Conservation (phyloP, 2,329 filamentous ascomycete species). For the Mariannaea elegans region DNA sequence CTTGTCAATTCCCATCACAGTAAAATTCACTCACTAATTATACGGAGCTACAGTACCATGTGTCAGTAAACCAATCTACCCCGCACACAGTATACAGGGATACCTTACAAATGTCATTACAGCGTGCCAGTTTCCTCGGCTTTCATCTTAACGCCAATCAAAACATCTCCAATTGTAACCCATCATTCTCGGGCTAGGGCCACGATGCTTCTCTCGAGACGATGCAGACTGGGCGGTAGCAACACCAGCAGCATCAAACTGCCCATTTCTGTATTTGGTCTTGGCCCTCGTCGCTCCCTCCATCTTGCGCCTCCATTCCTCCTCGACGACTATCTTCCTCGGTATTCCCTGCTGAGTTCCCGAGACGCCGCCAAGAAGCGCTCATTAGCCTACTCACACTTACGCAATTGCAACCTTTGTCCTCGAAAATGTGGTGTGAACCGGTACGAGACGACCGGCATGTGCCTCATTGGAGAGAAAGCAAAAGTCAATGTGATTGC, state of each 20-base stretch:
- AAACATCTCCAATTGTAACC: neutral
- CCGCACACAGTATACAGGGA: no score
- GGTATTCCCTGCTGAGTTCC: slow-evolving; percentile 74
- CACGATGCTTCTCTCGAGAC: slow-evolving; percentile 24
- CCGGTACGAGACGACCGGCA: slow-evolving; percentile 79
- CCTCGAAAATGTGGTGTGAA: slow-evolving; percentile 81
- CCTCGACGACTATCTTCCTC: slow-evolving; percentile 77
- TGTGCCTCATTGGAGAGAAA: slow-evolving; percentile 79
- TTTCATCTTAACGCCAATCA: slow-evolving; percentile 36
- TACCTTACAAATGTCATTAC: slow-evolving; percentile 5
- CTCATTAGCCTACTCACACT: slow-evolving; percentile 76
- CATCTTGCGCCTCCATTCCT: slow-evolving; percentile 73
- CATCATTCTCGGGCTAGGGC: neutral
- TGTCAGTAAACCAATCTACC: no score
- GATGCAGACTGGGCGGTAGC: slow-evolving; percentile 3
- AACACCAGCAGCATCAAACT: neutral
- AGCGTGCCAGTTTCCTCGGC: neutral
- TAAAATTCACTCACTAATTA: no score
- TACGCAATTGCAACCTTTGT: slow-evolving; percentile 83
- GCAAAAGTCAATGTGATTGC: slow-evolving; percentile 86
- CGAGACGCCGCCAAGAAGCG: slow-evolving; percentile 77
- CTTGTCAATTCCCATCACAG: no score
- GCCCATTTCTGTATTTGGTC: neutral
- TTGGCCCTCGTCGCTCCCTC: slow-evolving; percentile 42
- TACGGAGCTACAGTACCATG: no score